Percentiles rank a stretch among this genome's conserved stretches.
These are phyloP conservation scores for Ceratobasidium sp. DNA, from an alignment of 1,284 basidiomycete genomes.

Conservation along the genomic window DNA sequence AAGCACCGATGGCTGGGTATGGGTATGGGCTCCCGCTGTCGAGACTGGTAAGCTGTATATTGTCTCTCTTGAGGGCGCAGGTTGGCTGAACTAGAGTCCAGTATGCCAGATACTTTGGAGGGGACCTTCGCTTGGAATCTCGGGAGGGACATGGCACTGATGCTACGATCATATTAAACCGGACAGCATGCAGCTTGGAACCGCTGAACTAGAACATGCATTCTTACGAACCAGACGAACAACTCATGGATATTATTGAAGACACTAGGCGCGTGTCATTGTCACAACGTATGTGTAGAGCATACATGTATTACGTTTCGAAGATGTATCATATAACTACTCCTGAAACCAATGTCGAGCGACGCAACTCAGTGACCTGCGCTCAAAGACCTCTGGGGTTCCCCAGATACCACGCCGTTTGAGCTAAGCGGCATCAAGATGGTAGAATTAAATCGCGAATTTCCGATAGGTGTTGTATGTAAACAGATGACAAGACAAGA, in stretches of 20 bases:
- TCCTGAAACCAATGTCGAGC: not conserved
- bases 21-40: conserved; percentile 41
- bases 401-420: too few species aligned
- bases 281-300: not conserved
- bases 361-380: too few species aligned
- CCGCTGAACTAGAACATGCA: conserved; percentile 19
- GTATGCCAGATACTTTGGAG: conserved; percentile 45
- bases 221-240: not conserved
- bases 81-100: not conserved
- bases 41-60: conserved; percentile 32
- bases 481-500: too few species aligned
- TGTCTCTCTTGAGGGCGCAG: not conserved
- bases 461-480: too few species aligned
- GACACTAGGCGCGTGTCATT: too few species aligned
- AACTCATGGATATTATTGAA: not conserved
- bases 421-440: too few species aligned
- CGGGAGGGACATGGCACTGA: conserved; percentile 37
- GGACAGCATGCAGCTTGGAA: conserved; percentile 40
- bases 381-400: too few species aligned
- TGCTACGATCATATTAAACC: conserved; percentile 40
- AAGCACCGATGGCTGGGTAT: conserved; percentile 40
- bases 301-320: conserved; percentile 2
- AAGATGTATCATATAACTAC: conserved; percentile 17
- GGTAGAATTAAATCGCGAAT: too few species aligned
- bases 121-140: conserved; percentile 39